Evolutionary conservation across 352 stramenopile species (phyloP).

Genomic region (Globisporangium barbulae): DNA sequence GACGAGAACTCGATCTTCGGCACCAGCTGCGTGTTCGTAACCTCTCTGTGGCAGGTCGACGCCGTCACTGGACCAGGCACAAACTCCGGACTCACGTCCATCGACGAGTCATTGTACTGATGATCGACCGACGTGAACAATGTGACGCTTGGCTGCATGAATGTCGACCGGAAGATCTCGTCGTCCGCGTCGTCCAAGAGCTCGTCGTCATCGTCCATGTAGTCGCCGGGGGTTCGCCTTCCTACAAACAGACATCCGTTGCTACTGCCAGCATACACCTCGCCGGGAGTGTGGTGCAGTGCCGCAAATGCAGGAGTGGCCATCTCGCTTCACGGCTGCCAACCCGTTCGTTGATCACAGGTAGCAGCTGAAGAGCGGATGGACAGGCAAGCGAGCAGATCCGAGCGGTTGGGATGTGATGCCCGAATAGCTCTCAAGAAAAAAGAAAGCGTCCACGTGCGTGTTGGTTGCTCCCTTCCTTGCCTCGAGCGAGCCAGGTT

Average conservation of each 20-base stretch:
- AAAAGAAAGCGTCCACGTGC: slow-evolving; percentile 10
- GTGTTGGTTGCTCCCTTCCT: neutral
- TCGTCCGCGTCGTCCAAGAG: slow-evolving; percentile 40
- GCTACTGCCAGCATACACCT: slow-evolving; percentile 11
- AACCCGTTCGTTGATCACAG: neutral
- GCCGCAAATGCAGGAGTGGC: slow-evolving; percentile 16
- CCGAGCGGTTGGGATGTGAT: slow-evolving; percentile 1
- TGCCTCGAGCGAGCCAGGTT: neutral
- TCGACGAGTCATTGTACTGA: slow-evolving; percentile 7
- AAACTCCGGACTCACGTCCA: slow-evolving; percentile 19
- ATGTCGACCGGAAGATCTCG: slow-evolving; percentile 54
- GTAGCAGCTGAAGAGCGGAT: neutral
- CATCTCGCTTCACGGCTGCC: slow-evolving; percentile 9
- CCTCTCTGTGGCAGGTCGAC: slow-evolving; percentile 13
- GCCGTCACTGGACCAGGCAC: slow-evolving; percentile 19
- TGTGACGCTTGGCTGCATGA: slow-evolving; percentile 13
- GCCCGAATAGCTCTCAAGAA: neutral
- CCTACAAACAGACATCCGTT: slow-evolving; percentile 45
- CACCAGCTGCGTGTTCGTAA: slow-evolving; percentile 24
- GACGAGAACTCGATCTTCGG: slow-evolving; percentile 49
- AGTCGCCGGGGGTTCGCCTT: slow-evolving; percentile 27
- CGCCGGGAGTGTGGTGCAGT: slow-evolving; percentile 12
- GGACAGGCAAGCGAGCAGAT: neutral
- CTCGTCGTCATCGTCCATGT: slow-evolving; percentile 60
- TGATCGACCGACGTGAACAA: slow-evolving; percentile 16